Conservation (phyloP, 768 basidiomycete genomes). For the Mrakia frigida region DNA sequence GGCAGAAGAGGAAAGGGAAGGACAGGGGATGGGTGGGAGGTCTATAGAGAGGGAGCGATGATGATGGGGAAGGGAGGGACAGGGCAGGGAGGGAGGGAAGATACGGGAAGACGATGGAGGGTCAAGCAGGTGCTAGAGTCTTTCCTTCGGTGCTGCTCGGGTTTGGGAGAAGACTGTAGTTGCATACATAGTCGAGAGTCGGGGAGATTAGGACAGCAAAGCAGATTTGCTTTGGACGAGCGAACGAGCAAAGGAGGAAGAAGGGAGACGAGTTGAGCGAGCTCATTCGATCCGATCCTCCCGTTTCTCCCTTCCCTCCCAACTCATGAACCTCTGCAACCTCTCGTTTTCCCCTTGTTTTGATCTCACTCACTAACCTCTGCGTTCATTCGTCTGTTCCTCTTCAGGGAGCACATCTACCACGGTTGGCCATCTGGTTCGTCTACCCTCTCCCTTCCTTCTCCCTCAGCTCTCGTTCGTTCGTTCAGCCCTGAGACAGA, state of each 20-base stretch:
- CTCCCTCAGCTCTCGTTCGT: not conserved
- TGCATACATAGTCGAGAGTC: too few relatives aligned
- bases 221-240: too few relatives aligned
- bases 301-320: too few relatives aligned
- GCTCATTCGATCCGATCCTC: too few relatives aligned
- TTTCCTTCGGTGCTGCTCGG: not conserved
- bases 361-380: not conserved
- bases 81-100: not conserved
- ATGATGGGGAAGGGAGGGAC: not conserved
- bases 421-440: constrained; percentile 24
- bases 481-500: not conserved
- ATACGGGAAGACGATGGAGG: not conserved
- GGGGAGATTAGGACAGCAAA: too few relatives aligned
- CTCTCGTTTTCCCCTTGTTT: not conserved
- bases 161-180: not conserved
- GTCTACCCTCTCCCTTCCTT: not conserved
- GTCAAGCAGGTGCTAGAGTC: not conserved
- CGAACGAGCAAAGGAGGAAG: too few relatives aligned
- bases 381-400: not conserved
- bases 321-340: not conserved
- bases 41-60: too few relatives aligned
- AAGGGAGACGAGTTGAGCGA: too few relatives aligned
- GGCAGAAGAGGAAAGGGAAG: too few relatives aligned
- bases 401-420: constrained; percentile 20
- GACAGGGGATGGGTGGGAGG: too few relatives aligned